phyloP scores from a whole-genome alignment of 2,329 filamentous ascomycete genomes.

The Neocatenulostroma microsporum region DNA sequence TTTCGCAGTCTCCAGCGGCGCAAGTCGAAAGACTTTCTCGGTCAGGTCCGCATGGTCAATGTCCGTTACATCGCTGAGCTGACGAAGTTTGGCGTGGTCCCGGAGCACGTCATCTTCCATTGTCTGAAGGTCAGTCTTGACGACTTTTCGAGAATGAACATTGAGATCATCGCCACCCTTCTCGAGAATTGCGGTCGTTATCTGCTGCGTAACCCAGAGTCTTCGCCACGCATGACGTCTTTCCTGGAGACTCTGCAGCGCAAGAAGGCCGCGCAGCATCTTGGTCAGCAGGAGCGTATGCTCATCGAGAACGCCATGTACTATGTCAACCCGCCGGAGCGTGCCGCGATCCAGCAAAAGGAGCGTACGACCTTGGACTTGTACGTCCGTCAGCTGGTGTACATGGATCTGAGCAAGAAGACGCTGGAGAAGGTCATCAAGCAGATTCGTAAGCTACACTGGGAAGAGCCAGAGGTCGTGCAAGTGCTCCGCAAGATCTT shows the following conservation, averaged over 20 bases:
- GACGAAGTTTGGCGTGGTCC: constrained; percentile 96
- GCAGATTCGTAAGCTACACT: constrained; percentile 89
- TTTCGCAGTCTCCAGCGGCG: constrained; percentile 93
- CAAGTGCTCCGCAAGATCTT: constrained; percentile 80
- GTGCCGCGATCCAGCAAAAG: constrained; percentile 91
- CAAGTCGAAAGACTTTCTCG: constrained; percentile 95
- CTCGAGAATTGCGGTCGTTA: constrained; percentile 96
- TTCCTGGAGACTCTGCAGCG: constrained; percentile 92
- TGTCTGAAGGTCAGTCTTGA: constrained; percentile 96
- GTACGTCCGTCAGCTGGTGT: constrained; percentile 87
- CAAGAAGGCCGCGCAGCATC: constrained; percentile 91
- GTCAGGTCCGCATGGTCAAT: constrained; percentile 86
- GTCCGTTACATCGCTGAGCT: constrained; percentile 96
- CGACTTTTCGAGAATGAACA: constrained; percentile 98
- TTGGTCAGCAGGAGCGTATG: constrained; percentile 95
- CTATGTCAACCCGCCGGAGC: constrained; percentile 90
- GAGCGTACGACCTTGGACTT: constrained; percentile 88
- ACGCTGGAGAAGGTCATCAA: constrained; percentile 91
- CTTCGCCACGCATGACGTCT: constrained; percentile 82
- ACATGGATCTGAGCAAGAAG: constrained; percentile 86
- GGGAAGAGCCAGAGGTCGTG: constrained; percentile 88
- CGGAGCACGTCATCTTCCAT: constrained; percentile 97
- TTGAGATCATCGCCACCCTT: constrained; percentile 94
- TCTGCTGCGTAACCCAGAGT: constrained; percentile 83
- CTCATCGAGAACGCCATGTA: constrained; percentile 97